Evolutionary conservation across 2,329 filamentous ascomycete genomes (phyloP).

Genomic region (Penicillium paneum): DNA sequence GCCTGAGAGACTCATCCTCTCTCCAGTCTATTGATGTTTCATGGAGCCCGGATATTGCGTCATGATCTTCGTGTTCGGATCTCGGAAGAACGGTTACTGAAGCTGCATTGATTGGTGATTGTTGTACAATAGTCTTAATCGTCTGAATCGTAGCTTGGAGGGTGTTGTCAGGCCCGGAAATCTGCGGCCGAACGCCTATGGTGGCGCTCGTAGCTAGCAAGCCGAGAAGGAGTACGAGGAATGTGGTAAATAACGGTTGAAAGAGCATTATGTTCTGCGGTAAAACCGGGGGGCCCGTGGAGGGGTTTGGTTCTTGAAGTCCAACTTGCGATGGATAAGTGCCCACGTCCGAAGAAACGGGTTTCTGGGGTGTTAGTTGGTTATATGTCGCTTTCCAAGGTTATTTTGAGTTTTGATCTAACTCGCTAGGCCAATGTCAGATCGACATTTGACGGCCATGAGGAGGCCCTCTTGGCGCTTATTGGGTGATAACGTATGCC

Average conservation of each 20-base stretch:
- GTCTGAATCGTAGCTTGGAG: not conserved
- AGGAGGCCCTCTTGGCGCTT: conserved; percentile 6
- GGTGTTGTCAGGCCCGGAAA: not conserved
- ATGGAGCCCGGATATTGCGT: not conserved
- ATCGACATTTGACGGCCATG: not conserved
- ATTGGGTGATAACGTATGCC: not conserved
- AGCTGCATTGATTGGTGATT: not conserved
- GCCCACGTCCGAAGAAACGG: not conserved
- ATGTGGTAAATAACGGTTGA: not conserved
- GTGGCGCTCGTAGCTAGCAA: not conserved
- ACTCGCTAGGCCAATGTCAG: not conserved
- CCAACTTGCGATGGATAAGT: not conserved
- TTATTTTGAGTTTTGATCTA: not conserved
- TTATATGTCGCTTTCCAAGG: not conserved
- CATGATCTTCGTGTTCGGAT: not conserved
- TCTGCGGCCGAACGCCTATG: not conserved
- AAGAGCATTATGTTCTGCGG: not conserved
- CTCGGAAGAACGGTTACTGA: not conserved
- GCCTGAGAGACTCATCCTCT: not conserved
- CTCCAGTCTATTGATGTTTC: not conserved
- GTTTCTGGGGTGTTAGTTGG: not conserved
- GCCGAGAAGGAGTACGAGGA: not conserved
- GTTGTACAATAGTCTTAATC: not conserved
- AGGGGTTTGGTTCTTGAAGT: not conserved
- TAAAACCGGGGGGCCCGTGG: not conserved